Percentiles rank a stretch among this genome's conserved stretches.
These are phyloP conservation scores for Lentinus tigrinus DNA, from an alignment of 768 basidiomycete genomes.

Conservation along the genomic window DNA sequence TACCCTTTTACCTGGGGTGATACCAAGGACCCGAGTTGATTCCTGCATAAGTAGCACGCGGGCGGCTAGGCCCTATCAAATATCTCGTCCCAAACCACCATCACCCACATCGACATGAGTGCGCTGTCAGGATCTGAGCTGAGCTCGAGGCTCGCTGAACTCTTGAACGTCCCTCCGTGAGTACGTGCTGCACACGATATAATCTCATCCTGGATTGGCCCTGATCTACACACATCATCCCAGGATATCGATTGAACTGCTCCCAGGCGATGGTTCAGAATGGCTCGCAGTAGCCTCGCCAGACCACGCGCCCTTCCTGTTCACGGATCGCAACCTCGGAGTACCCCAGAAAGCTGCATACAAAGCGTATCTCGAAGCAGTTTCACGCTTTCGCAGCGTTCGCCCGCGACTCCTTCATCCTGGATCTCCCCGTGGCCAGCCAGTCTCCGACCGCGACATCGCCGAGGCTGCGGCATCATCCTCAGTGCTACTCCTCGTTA, in stretches of 20 bases:
- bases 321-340: slow-evolving; percentile 59
- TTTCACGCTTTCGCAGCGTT: slow-evolving; percentile 26
- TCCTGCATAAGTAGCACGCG: no score
- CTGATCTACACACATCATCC: not conserved
- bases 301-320: slow-evolving; percentile 47
- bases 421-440: no score
- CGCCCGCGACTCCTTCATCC: not conserved
- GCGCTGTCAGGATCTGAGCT: not conserved
- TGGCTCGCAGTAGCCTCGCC: slow-evolving; percentile 38
- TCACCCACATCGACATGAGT: not conserved
- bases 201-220: not conserved
- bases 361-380: slow-evolving; percentile 48
- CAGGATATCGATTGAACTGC: slow-evolving; percentile 56
- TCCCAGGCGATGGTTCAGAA: slow-evolving; percentile 53
- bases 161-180: slow-evolving; percentile 16
- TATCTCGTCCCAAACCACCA: no score
- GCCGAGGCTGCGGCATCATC: slow-evolving; percentile 32
- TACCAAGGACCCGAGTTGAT: no score
- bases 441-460: not conserved
- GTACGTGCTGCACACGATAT: not conserved
- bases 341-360: slow-evolving; percentile 59
- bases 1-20: no score
- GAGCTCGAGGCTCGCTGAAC: not conserved
- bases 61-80: no score
- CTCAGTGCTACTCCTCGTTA: slow-evolving; percentile 56